A percentile compares a stretch with the other conserved stretches of the same genome.
These are phyloP conservation scores for Fusarium marasasianum DNA, from an alignment of 2,329 filamentous ascomycete species.

Conservation along the genomic window DNA sequence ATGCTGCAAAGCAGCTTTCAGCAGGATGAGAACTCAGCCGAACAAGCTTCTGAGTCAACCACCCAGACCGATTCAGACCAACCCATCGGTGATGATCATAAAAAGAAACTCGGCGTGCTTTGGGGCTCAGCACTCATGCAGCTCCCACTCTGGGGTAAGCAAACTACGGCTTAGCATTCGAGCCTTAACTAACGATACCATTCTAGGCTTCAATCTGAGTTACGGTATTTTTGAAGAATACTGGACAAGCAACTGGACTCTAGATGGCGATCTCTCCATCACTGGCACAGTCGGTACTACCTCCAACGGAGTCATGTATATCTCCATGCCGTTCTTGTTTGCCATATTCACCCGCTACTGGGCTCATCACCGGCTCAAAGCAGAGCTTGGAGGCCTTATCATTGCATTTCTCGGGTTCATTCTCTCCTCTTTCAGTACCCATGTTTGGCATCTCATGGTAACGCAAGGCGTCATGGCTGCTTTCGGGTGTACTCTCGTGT, in stretches of 20 bases:
- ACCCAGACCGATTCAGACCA: background rate
- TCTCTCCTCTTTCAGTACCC: background rate
- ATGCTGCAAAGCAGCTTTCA: background rate
- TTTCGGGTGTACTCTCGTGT: background rate
- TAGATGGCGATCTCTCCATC: background rate
- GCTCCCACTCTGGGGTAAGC: background rate
- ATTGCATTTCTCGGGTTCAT: background rate
- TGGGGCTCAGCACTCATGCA: background rate
- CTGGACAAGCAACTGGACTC: background rate
- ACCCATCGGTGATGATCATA: too few relatives aligned
- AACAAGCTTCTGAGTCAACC: background rate
- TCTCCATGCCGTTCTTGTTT: background rate
- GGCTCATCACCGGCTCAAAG: background rate
- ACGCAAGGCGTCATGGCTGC: background rate
- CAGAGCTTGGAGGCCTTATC: background rate
- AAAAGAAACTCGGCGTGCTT: background rate
- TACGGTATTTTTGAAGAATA: background rate
- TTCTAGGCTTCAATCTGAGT: background rate
- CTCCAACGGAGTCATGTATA: background rate
- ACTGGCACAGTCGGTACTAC: background rate
- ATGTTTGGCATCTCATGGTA: background rate
- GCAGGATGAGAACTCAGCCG: background rate
- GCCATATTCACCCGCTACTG: background rate
- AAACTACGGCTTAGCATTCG: fast-evolving
- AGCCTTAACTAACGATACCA: background rate